Conservation (phyloP, 1,139 yeast genomes). For the Tardiomyces digboiensis region DNA sequence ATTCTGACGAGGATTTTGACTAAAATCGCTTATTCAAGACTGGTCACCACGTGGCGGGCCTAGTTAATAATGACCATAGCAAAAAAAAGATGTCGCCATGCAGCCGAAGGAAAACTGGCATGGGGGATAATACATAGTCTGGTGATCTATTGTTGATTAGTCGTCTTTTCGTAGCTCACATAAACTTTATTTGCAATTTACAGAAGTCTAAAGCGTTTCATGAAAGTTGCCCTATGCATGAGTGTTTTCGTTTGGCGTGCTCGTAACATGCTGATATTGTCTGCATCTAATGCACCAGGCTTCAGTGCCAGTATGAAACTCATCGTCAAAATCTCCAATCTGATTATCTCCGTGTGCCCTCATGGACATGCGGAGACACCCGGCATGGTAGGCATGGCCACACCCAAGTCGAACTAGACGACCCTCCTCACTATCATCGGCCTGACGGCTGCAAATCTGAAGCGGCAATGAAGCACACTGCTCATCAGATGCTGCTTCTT, state of each 20-base stretch:
- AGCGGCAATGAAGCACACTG: slow-evolving; percentile 1
- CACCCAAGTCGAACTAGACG: not conserved
- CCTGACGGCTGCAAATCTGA: not conserved
- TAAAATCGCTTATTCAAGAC: too few species aligned
- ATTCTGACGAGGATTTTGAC: slow-evolving; percentile 5
- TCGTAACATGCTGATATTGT: not conserved
- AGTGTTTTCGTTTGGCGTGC: too few species aligned
- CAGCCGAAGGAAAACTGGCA: too few species aligned
- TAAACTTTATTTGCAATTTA: too few species aligned
- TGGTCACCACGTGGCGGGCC: too few species aligned
- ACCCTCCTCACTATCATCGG: not conserved
- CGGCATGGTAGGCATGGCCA: not conserved
- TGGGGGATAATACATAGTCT: too few species aligned
- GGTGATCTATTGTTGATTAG: too few species aligned
- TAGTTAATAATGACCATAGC: too few species aligned
- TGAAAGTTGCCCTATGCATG: too few species aligned
- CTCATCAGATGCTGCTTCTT: not conserved
- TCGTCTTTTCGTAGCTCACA: too few species aligned
- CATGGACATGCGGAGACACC: not conserved
- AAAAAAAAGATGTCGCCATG: too few species aligned
- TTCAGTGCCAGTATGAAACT: not conserved
- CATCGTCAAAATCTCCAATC: not conserved
- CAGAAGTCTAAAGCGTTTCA: too few species aligned
- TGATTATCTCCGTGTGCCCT: not conserved
- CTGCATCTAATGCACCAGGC: not conserved